phyloP scores from a whole-genome alignment of 2,329 filamentous ascomycete species.

The Penicillium sp. region DNA sequence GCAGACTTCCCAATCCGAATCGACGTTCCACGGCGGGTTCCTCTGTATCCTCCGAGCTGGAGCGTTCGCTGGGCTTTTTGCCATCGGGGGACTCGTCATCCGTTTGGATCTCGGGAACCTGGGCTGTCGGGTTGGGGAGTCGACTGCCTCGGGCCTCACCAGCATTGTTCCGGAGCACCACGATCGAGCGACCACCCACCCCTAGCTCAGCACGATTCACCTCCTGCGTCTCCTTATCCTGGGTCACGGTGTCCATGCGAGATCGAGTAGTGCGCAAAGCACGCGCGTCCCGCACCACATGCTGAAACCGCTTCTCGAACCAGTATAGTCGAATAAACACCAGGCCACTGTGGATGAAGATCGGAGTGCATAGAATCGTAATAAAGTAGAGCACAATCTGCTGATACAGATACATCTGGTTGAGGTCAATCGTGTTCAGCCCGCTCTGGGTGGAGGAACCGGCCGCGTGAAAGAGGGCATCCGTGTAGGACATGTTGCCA shows the following conservation, averaged over 20 bases:
- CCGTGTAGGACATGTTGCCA: conserved; percentile 74
- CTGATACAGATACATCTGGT: conserved; percentile 71
- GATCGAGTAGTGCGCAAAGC: conserved; percentile 68
- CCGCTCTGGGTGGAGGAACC: conserved; percentile 91
- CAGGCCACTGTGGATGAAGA: conserved; percentile 81
- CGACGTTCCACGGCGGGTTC: conserved; percentile 31
- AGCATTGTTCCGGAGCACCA: conserved; percentile 43
- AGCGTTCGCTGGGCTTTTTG: conserved; percentile 28
- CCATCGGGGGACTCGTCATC: conserved; percentile 34
- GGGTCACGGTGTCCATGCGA: conserved; percentile 60
- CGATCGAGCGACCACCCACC: conserved; percentile 46
- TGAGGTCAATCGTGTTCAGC: conserved; percentile 77
- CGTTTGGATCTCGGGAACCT: conserved; percentile 33
- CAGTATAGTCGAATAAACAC: conserved; percentile 94
- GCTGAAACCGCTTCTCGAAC: conserved; percentile 96
- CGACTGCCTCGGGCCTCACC: conserved; percentile 37
- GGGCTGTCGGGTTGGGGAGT: conserved; percentile 28
- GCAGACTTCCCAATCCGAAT: conserved; percentile 61
- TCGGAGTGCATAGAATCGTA: conserved; percentile 78
- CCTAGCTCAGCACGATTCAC: conserved; percentile 45
- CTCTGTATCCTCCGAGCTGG: conserved; percentile 28
- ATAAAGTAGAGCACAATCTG: conserved; percentile 75
- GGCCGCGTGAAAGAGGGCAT: conserved; percentile 86
- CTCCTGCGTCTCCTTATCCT: conserved; percentile 50
- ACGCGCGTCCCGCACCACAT: conserved; percentile 76